Conservation (phyloP, 2,329 filamentous ascomycete genomes). For the Cladosporium velox region DNA sequence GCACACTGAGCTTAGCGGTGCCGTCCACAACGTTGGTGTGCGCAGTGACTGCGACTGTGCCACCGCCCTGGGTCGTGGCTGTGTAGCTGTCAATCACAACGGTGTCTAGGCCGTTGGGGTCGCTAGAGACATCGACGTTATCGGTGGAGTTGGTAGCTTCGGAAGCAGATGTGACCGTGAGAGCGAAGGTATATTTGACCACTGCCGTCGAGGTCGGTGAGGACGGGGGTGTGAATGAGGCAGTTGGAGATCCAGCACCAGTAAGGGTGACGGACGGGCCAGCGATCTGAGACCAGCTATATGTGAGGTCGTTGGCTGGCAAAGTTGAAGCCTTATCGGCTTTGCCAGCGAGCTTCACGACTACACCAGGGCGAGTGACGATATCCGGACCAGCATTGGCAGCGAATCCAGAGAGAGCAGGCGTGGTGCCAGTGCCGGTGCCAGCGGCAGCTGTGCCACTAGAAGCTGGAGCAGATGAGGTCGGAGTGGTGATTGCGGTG, state of each 20-base stretch:
- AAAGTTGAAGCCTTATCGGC: conserved; percentile 32
- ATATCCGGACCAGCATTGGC: conserved; percentile 29
- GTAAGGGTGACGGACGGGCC: conserved; percentile 32
- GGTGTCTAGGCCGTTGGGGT: conserved; percentile 31
- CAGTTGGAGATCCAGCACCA: conserved; percentile 16
- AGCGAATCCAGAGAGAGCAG: conserved; percentile 21
- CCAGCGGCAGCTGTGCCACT: conserved; percentile 6
- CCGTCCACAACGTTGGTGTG: conserved; percentile 40
- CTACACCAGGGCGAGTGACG: conserved; percentile 34
- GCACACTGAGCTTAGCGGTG: conserved; percentile 35
- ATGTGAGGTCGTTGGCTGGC: conserved; percentile 32
- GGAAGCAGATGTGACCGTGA: conserved; percentile 35
- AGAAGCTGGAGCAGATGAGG: neutral
- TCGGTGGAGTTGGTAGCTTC: conserved; percentile 31
- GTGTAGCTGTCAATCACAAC: conserved; percentile 40
- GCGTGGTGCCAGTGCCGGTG: conserved; percentile 5
- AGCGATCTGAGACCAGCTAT: conserved; percentile 25
- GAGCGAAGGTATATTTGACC: conserved; percentile 35
- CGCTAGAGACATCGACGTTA: conserved; percentile 35
- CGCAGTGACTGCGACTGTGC: conserved; percentile 38
- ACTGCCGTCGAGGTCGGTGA: conserved; percentile 25
- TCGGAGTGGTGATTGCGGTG: conserved; percentile 13
- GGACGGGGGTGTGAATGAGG: conserved; percentile 13
- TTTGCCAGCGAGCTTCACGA: conserved; percentile 35
- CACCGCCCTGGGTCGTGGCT: conserved; percentile 35